phyloP scores from a whole-genome alignment of 805 yeast species.

The Kluyveromyces nonfermentans region DNA sequence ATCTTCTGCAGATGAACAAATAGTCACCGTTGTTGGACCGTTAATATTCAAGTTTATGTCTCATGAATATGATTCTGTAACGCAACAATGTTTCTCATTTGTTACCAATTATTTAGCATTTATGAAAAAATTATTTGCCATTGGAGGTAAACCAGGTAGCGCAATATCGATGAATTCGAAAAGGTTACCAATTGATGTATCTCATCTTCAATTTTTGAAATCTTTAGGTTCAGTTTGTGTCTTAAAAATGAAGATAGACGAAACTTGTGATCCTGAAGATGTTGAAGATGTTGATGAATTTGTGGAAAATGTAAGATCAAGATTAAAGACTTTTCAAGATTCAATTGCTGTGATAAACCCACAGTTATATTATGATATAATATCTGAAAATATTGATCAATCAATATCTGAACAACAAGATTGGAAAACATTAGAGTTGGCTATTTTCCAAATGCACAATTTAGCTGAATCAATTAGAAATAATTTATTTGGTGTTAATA shows the following conservation, averaged over 20 bases:
- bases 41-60: constrained; percentile 58
- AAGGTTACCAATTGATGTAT: constrained; percentile 26
- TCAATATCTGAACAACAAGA: constrained; percentile 32
- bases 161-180: constrained; percentile 31
- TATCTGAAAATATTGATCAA: constrained; percentile 46
- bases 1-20: constrained; percentile 37
- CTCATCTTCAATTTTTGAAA: constrained; percentile 45
- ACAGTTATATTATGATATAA: constrained; percentile 48
- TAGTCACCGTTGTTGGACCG: constrained; percentile 58
- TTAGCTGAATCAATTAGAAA: constrained; percentile 73
- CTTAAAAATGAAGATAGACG: constrained; percentile 70
- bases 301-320: constrained; percentile 58
- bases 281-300: constrained; percentile 73
- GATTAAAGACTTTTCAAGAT: constrained; percentile 74
- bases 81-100: constrained; percentile 74
- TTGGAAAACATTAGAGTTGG: constrained; percentile 84
- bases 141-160: constrained; percentile 32
- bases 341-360: constrained; percentile 57
- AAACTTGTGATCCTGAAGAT: constrained; percentile 62
- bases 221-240: constrained; percentile 61
- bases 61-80: constrained; percentile 83
- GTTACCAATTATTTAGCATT: constrained; percentile 64
- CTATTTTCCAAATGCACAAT: constrained; percentile 70
- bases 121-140: constrained; percentile 45
- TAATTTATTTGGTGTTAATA: constrained; percentile 62